Evolutionary conservation across 768 basidiomycete genomes (phyloP).

Genomic region (Boletellus emodensis): DNA sequence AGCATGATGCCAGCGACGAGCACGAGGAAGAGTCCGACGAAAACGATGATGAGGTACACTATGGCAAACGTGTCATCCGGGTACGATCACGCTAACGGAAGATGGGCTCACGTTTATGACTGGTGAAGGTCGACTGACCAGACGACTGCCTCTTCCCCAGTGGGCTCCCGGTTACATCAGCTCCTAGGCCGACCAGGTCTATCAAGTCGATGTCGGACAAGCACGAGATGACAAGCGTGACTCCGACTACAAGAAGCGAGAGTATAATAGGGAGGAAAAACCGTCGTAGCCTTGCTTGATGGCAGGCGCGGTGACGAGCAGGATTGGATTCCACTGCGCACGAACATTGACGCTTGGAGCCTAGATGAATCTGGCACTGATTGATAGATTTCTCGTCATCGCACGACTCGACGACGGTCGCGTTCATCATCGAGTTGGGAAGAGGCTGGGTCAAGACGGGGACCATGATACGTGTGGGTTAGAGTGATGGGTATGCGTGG

Average conservation of each 20-base stretch:
- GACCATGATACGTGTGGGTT: constrained; percentile 5
- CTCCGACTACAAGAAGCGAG: constrained; percentile 29
- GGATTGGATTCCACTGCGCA: constrained; percentile 18
- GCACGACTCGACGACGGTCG: constrained; percentile 5
- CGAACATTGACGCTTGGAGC: constrained; percentile 15
- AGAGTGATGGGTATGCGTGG: constrained; percentile 11
- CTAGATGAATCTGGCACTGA: constrained; percentile 25
- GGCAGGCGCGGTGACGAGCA: constrained; percentile 29
- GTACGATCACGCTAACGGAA: not conserved
- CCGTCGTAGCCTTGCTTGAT: constrained; percentile 29
- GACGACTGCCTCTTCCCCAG: constrained; percentile 25
- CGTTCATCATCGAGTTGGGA: constrained; percentile 19
- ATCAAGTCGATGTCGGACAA: constrained; percentile 24
- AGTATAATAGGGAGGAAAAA: constrained; percentile 36
- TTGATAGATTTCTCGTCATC: constrained; percentile 16
- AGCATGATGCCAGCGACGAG: constrained; percentile 53
- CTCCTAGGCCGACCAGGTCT: constrained; percentile 21
- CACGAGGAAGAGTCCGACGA: constrained; percentile 58
- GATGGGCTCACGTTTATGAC: constrained; percentile 40
- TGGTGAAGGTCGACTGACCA: constrained; percentile 32
- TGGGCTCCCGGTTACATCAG: constrained; percentile 28
- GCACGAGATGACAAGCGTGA: constrained; percentile 32
- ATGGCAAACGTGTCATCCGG: no score
- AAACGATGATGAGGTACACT: constrained; percentile 63
- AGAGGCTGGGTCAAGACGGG: constrained; percentile 26